Evolutionary conservation across 805 yeast genomes (phyloP), one percentile per base, ranked within the genome.

Genomic region (Barnettozyma sucrosica): DNA sequence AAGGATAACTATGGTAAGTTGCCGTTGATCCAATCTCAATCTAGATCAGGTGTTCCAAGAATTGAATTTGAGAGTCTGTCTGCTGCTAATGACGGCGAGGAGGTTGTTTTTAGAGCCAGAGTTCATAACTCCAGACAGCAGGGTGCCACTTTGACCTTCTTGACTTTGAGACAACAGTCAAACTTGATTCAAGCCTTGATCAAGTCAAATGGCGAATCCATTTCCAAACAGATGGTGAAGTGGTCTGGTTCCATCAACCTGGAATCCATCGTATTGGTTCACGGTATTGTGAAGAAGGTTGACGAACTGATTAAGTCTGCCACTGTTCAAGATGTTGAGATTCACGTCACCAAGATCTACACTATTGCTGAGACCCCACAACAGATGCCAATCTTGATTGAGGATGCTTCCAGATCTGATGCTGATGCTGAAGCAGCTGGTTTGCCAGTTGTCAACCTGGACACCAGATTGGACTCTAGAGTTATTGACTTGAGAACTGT

Each of bases 401-500:
- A 93, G 74, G 99, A 93, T 69, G 98, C 98, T 30, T 76, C 92
- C 20, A 84, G 99, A 72, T 81, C 95, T 36, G 98, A 92, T 59
- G 88, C 87, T 40, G 95, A 89, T 64, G 97, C 96, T 40, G 96
- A 86, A 66, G 92, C 86, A 36, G 82, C 85, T 25, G 92, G 92
- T 20, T 78, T 89, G 58, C 98, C 98, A 38, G 86, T 87, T 39
- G 98, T 92, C 56, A 92, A 92, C 72, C 81, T 93, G 65, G 99
- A 93, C 70, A 93, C 99, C 32, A 81, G 99, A 67, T 77, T 93
- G 62, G 98, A 93, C 66, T 74, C 93, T 46, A 82, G 99, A 66
- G 97, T 92, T 47, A 89, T 93, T 66, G 99, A 93, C 66, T 76
- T 93, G 66, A 85, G 99, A 77, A 93, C 99, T 5, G 86, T 85